These are phyloP conservation scores for Neonectria hederae DNA, from an alignment of 2,329 filamentous ascomycete genomes.

Conservation along the genomic window DNA sequence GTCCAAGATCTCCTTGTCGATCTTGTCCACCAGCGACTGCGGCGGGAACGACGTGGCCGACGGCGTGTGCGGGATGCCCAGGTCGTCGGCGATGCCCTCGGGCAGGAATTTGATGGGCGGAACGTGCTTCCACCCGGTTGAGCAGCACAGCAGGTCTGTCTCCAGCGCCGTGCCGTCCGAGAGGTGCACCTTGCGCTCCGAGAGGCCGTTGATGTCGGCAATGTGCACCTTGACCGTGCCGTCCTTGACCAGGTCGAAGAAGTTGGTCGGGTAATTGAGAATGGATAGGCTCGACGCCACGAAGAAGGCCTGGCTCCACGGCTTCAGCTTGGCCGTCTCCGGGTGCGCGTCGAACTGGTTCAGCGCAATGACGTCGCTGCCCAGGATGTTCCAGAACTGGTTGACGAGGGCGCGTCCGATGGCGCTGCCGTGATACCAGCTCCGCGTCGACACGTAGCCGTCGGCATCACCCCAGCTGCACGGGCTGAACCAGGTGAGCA, in stretches of 20 bases:
- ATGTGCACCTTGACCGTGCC: constrained; percentile 60
- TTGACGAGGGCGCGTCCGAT: constrained; percentile 60
- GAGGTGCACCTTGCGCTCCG: constrained; percentile 57
- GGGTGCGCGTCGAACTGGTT: constrained; percentile 57
- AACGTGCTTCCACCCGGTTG: constrained; percentile 67
- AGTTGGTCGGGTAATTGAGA: constrained; percentile 60
- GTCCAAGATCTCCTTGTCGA: constrained; percentile 63
- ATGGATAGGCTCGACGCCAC: constrained; percentile 62
- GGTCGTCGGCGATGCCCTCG: constrained; percentile 54
- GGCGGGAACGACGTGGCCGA: constrained; percentile 44
- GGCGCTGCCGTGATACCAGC: constrained; percentile 61
- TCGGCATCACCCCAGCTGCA: constrained; percentile 70
- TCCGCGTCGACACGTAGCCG: constrained; percentile 58
- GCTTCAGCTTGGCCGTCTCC: constrained; percentile 52
- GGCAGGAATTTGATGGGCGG: constrained; percentile 63
- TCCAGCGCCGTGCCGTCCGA: constrained; percentile 57
- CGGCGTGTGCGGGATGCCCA: constrained; percentile 57
- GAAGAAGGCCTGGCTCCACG: constrained; percentile 55
- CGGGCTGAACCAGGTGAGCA: constrained; percentile 72
- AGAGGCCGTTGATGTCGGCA: constrained; percentile 56
- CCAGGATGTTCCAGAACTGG: constrained; percentile 60
- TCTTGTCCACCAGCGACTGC: constrained; percentile 47
- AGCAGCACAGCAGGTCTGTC: constrained; percentile 63
- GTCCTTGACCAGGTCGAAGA: constrained; percentile 60
- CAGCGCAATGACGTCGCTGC: constrained; percentile 55